Evolutionary conservation across 1,139 yeast species (phyloP).

Genomic region (Debaryomyces sp.): DNA sequence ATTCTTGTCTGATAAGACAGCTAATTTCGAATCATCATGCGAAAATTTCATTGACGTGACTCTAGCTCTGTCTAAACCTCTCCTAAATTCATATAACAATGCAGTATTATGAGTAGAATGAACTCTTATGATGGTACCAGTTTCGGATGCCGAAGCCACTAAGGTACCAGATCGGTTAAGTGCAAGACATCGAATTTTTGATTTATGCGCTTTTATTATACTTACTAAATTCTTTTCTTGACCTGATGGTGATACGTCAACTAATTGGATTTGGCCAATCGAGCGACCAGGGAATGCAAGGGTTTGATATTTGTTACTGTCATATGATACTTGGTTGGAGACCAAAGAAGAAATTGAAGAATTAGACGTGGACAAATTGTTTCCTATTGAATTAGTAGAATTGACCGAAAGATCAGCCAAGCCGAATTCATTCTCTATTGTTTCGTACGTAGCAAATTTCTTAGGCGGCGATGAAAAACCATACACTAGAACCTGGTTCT

Average conservation of each 20-base stretch:
- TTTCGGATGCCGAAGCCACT: slow-evolving; percentile 85
- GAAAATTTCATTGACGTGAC: slow-evolving; percentile 85
- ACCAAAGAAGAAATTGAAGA: slow-evolving; percentile 15
- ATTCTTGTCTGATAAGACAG: slow-evolving; percentile 85
- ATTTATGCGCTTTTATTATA: slow-evolving; percentile 82
- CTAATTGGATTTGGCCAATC: slow-evolving; percentile 78
- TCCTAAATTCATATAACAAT: slow-evolving; percentile 75
- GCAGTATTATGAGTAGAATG: slow-evolving; percentile 78
- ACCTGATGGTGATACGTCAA: slow-evolving; percentile 64
- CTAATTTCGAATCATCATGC: slow-evolving; percentile 72
- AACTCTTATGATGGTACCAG: slow-evolving; percentile 83
- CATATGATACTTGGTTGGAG: slow-evolving; percentile 19
- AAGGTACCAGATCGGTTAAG: slow-evolving; percentile 73
- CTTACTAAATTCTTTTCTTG: slow-evolving; percentile 65
- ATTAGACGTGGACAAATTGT: slow-evolving; percentile 18
- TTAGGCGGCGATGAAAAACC: slow-evolving; percentile 82
- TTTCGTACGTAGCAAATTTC: slow-evolving; percentile 69
- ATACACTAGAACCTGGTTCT: slow-evolving; percentile 69
- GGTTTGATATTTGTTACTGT: slow-evolving; percentile 38
- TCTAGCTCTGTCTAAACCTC: slow-evolving; percentile 84
- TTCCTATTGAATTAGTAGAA: slow-evolving; percentile 12
- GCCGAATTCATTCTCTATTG: slow-evolving; percentile 68
- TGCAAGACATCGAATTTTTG: slow-evolving; percentile 66
- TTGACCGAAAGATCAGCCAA: slow-evolving; percentile 62
- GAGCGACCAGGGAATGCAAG: slow-evolving; percentile 75